A percentile compares a stretch with the other conserved stretches of the same genome.
phyloP scores from a whole-genome alignment of 2,329 filamentous ascomycete species.

The Colletotrichum noveboracense region DNA sequence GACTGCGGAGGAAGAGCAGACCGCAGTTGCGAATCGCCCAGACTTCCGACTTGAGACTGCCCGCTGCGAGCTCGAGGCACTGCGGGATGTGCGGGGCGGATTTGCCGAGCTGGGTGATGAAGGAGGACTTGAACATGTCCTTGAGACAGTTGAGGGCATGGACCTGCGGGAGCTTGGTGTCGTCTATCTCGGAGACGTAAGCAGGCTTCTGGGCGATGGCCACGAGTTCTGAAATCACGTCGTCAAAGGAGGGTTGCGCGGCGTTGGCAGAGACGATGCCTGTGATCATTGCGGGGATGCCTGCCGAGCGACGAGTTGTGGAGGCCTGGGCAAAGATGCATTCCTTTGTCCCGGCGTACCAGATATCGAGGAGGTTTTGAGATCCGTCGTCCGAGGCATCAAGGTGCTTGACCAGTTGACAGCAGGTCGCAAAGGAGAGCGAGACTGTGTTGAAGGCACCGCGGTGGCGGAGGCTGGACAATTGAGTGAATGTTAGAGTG shows the following conservation, averaged over 20 bases:
- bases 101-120: slow-evolving; percentile 72
- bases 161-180: slow-evolving; percentile 81
- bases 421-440: slow-evolving; percentile 84
- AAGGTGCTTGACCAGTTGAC: slow-evolving; percentile 64
- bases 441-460: slow-evolving; percentile 95
- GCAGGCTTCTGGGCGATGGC: slow-evolving; percentile 61
- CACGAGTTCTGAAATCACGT: slow-evolving; percentile 68
- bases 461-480: slow-evolving; percentile 83
- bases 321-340: slow-evolving; percentile 79
- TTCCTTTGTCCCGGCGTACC: slow-evolving; percentile 75
- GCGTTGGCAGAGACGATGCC: slow-evolving; percentile 77
- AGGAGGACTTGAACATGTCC: slow-evolving; percentile 86
- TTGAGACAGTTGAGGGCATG: slow-evolving; percentile 95
- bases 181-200: slow-evolving; percentile 61
- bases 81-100: slow-evolving; percentile 77
- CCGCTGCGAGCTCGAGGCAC: slow-evolving; percentile 79
- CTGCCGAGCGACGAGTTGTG: slow-evolving; percentile 89
- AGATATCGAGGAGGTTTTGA: slow-evolving; percentile 61
- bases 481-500: slow-evolving; percentile 78
- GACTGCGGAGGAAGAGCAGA: slow-evolving; percentile 83
- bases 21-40: slow-evolving; percentile 97
- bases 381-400: slow-evolving; percentile 29
- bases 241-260: slow-evolving; percentile 63
- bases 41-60: slow-evolving; percentile 78
- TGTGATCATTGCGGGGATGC: slow-evolving; percentile 85